Conservation (phyloP, 2,329 filamentous ascomycete genomes). For the Xylariaceae sp. region DNA sequence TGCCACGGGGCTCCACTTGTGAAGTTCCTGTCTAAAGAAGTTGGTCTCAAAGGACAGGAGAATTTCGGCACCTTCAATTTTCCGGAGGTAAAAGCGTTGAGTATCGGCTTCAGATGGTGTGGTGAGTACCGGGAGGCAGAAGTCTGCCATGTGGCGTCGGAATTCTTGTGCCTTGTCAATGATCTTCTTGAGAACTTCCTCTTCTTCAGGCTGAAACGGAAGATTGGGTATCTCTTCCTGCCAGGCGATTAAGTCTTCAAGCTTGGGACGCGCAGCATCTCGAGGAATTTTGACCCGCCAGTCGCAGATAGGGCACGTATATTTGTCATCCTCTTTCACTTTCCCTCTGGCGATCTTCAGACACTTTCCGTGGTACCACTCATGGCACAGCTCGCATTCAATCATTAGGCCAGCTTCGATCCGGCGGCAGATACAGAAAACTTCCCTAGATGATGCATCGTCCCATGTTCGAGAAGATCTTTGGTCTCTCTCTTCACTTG, state of each 20-base stretch:
- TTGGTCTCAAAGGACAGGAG: constrained; percentile 92
- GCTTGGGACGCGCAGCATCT: constrained; percentile 89
- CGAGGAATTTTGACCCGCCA: constrained; percentile 96
- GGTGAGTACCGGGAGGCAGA: constrained; percentile 75
- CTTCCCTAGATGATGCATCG: constrained; percentile 64
- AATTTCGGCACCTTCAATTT: constrained; percentile 95
- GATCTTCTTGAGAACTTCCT: constrained; percentile 79
- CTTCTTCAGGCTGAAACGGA: constrained; percentile 95
- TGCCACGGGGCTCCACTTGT: constrained; percentile 90
- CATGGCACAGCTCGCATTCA: constrained; percentile 94
- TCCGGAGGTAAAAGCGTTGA: constrained; percentile 90
- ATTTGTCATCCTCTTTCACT: constrained; percentile 97
- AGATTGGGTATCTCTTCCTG: constrained; percentile 74
- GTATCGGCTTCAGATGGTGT: constrained; percentile 84
- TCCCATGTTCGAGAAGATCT: constrained; percentile 49
- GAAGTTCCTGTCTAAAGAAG: constrained; percentile 90
- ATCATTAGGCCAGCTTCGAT: constrained; percentile 99
- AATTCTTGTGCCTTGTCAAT: constrained; percentile 82
- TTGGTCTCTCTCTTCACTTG: constrained; percentile 48
- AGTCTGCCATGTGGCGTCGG: constrained; percentile 72
- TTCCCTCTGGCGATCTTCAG: constrained; percentile 96
- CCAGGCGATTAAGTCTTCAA: constrained; percentile 83
- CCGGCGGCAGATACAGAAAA: constrained; percentile 94
- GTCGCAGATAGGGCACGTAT: constrained; percentile 96
- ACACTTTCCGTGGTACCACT: constrained; percentile 99